Base-by-base conservation (phyloP, 805 yeast species). In the Metschnikowia chrysomelidarum region DNA sequence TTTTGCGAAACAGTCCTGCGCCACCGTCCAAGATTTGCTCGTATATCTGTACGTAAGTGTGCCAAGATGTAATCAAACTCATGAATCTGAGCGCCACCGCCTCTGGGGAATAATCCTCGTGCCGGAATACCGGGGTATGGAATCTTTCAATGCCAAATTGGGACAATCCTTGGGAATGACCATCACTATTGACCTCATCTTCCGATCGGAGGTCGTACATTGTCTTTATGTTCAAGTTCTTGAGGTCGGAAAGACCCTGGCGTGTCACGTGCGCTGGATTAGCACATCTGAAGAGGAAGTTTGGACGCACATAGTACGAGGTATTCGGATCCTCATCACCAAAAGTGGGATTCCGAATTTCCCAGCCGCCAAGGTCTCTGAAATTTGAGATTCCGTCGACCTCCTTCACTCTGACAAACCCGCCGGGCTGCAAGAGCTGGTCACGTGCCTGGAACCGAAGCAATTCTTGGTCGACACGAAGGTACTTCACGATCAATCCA, bases 361-460 rank as follows among this genome's bases (percentile, higher is more conserved):
- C 60, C 76, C 82, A 87, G 10, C 94, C 95, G 2, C 95, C 96
- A 38, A 81, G 53, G 50, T 87, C 95, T 44, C 96, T 68, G 50
- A 85, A 82, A 50, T 87, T 87, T 25, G 72, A 57, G 14, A 85
- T 73, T 0, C 88, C 89, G 5, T 81, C 84, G 14, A 85, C 70
- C 0, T 57, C 33, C 44, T 76, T 76, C 81, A 84, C 80, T 40
- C 89, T 62, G 2, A 76, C 59, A 14, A 63, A 47, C n/a, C 56
- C 53, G 4, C 70, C 71, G n/a, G n/a, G n/a, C n/a, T n/a, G n/a
- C 3, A 77, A 56, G 13, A 41, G 47, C 12, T 47, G 35, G 16
- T 67, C 55, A 2, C 56, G 38, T 8, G 60, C 53, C 41, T 66
- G 62, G 46, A 82, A 84, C 32, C 91, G 59, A n/a, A 51, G 44